Evolutionary conservation across 1,284 basidiomycete genomes (phyloP), one percentile per base, ranked within the genome.

Genomic region (Trametes pubescens): DNA sequence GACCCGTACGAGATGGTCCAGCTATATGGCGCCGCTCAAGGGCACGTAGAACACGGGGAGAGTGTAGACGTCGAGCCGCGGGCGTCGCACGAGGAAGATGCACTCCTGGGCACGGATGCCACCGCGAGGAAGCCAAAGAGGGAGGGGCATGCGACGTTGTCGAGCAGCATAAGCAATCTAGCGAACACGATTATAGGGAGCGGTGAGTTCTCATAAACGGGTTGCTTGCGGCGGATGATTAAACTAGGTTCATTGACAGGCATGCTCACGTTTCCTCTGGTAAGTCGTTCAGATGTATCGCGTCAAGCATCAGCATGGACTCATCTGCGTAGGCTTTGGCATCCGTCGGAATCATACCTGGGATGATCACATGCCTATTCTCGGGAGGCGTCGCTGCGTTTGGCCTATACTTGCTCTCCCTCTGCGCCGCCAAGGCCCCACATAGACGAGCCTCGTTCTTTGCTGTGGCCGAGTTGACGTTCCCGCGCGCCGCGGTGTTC

Each of bases 181-280:
- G 81, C 88, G 51, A 94, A 96, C 72, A 96, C 94, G 0, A 94
- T 95, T 71, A 91, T 96, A 72, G 94, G 94, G 16, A 94, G 92
- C 62, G 94, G 94, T 87, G 77, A 74, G 84, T 86, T 10, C 48
- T 35, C 29, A 10, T 54, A 21, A 4, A 24, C 61, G 38, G n/a
- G 68, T 8, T 29, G 26, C 46, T 65, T 67, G 21, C 32, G 59
- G 9, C 22, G 63, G 51, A 44, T 55, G 13, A n/a, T 35, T 47
- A 9, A 16, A 14, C 24, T 29, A 13, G 13, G 21, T 16, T 48
- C 13, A n/a, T 29, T 4, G 10, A 26, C 52, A 93, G 91, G 92
- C 38, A 94, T 93, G 91, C 82, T 94, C 22, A 92, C 92, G 6
- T 93, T 93, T 72, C 92, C 92, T 67, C 74, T 93, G 81, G 91